Base-by-base conservation (phyloP, 2,329 filamentous ascomycete species). In the Talaromyces sp. region DNA sequence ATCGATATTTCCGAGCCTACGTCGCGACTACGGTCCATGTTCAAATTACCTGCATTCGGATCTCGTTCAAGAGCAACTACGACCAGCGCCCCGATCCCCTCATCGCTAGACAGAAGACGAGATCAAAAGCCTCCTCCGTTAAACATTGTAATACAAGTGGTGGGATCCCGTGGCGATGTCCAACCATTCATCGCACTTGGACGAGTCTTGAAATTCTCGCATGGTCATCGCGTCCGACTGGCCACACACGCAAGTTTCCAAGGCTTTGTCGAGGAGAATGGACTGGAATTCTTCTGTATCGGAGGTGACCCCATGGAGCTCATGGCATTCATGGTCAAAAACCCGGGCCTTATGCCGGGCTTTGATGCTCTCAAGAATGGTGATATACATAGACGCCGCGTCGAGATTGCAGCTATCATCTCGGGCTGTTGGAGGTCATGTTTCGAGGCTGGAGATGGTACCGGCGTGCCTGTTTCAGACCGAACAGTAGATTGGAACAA, bases 281-380 rank as follows among this genome's bases (percentile, higher is more conserved):
- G 84, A 0, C 82, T 93, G 14, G 90, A 93, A 71, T 93, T 92
- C 75, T 92, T 90, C 75, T 85, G 79, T 67, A 90, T 92, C 60
- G 89, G 90, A n/a, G 90, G 90, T 2, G 89, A 93, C 73, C 90
- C 90, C 1, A 84, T 87, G 1, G 85, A 90, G 71, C 81, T 92
- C 50, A 93, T 92, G 90, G 91, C 92, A 3, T 96, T 94, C 72
- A 96, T 96, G 92, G 92, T 95, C 54, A 93, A 93, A 76, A 90
- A 95, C 70, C 91, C 92, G 0, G 91, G 92, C 0, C 81, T 96
- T 37, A 92, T 96, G 88, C 92, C 92, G 1, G 90, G 90, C 0
- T 86, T 94, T 65, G 89, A 93, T 58, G 88, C 90, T 0, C 77
- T 96, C 58, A 88, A 87, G 66, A 90, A 85, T 68, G 92, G 92